phyloP scores from a whole-genome alignment of 352 stramenopile species.

The Globisporangium polare region DNA sequence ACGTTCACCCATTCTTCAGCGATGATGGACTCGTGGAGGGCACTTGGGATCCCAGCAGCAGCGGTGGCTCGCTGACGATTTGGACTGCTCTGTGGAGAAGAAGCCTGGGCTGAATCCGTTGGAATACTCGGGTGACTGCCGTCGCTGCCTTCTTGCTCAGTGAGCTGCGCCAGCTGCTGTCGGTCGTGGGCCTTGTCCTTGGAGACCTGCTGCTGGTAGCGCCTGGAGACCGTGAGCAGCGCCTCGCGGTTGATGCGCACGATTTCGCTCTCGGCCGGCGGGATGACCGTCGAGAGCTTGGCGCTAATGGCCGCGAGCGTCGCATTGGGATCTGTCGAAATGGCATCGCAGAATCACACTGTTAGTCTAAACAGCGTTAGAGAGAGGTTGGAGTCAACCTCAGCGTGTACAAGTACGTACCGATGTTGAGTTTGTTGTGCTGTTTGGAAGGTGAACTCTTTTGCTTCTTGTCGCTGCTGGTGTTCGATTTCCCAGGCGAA shows the following conservation, averaged over 20 bases:
- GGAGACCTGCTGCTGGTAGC: slow-evolving; percentile 12
- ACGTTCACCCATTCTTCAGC: slow-evolving; percentile 81
- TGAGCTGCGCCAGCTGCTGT: not conserved
- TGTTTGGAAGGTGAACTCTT: slow-evolving; percentile 20
- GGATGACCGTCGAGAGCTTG: slow-evolving; percentile 40
- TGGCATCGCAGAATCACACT: too few relatives aligned
- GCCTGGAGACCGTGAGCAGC: slow-evolving; percentile 20
- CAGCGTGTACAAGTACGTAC: too few relatives aligned
- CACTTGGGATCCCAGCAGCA: slow-evolving; percentile 17
- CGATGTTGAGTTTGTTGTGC: slow-evolving; percentile 38
- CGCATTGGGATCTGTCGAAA: slow-evolving; percentile 26
- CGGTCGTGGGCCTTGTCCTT: slow-evolving; percentile 8
- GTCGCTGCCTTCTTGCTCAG: not conserved
- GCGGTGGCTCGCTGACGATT: slow-evolving; percentile 14
- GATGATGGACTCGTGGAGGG: slow-evolving; percentile 61
- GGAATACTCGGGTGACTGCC: not conserved
- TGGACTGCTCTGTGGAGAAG: slow-evolving; percentile 10
- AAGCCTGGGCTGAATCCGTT: not conserved
- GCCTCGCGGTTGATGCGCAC: slow-evolving; percentile 59
- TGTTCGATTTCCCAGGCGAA: not conserved
- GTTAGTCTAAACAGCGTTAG: too few relatives aligned
- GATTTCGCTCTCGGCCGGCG: slow-evolving; percentile 70
- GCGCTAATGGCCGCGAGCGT: slow-evolving; percentile 64
- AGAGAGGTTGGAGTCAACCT: too few relatives aligned
- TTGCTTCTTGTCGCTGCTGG: slow-evolving; percentile 2